A percentile compares a stretch with the other conserved stretches of the same genome.
phyloP scores from a whole-genome alignment of 305 asterid species.

The Fraxinus xanthoxyloides region DNA sequence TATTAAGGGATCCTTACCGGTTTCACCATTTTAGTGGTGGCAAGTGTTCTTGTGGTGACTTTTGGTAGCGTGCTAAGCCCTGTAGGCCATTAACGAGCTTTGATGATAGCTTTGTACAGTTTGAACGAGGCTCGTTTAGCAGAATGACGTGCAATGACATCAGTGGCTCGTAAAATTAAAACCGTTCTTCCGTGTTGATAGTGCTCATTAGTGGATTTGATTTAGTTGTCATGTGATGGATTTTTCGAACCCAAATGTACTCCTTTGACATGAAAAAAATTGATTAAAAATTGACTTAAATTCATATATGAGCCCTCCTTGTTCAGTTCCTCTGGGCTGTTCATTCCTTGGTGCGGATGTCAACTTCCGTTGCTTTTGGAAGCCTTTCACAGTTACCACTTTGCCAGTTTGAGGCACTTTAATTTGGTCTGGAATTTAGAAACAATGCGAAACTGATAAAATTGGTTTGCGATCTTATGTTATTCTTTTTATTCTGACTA shows the following conservation, averaged over 20 bases:
- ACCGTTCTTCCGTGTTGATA: not conserved
- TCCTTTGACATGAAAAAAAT: not conserved
- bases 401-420: not conserved
- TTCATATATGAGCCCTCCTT: not conserved
- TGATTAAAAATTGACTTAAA: not conserved
- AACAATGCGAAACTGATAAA: not conserved
- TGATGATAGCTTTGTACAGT: not conserved
- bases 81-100: not conserved
- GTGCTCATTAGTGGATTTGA: not conserved
- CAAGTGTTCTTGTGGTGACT: constrained; percentile 79
- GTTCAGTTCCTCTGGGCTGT: not conserved
- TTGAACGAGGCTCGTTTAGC: not conserved
- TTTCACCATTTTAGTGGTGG: constrained; percentile 82
- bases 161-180: not conserved
- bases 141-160: not conserved
- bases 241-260: not conserved
- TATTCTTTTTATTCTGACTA: not conserved
- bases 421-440: not conserved
- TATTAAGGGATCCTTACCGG: constrained; percentile 73
- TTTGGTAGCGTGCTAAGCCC: constrained; percentile 47
- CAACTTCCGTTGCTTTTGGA: not conserved
- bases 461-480: not conserved
- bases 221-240: not conserved
- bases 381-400: not conserved
- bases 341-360: not conserved